Conservation (phyloP, 306 rosid genomes). For the Quercus dentata region DNA sequence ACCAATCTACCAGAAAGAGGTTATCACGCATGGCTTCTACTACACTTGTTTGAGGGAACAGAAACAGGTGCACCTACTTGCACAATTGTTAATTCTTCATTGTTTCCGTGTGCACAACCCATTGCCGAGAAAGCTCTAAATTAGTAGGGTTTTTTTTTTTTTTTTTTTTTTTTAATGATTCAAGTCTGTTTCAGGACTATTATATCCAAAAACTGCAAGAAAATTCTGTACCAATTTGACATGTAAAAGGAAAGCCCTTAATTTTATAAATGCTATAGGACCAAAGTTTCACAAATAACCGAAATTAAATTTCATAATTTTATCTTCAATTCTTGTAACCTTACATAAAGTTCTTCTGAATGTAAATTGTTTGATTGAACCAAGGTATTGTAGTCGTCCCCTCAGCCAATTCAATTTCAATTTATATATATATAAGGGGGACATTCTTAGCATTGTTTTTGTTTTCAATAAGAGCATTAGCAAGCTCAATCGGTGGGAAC, state of each 20-base stretch:
- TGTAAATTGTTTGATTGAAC: too few relatives aligned
- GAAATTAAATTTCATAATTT: too few relatives aligned
- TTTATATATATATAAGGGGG: too few relatives aligned
- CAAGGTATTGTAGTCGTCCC: too few relatives aligned
- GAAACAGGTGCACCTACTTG: not conserved
- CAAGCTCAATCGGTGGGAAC: too few relatives aligned
- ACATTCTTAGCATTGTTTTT: too few relatives aligned
- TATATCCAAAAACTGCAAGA: not conserved
- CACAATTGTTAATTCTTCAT: not conserved
- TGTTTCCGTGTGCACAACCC: not conserved
- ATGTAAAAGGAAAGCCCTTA: not conserved
- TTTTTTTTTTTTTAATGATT: not conserved
- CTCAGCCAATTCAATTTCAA: too few relatives aligned
- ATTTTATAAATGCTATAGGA: not conserved
- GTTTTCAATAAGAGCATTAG: too few relatives aligned
- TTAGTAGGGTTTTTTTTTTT: too few relatives aligned
- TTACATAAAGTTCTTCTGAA: too few relatives aligned
- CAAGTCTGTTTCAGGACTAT: not conserved
- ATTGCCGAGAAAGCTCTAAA: too few relatives aligned
- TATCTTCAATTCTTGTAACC: too few relatives aligned
- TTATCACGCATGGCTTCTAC: not conserved
- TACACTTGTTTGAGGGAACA: not conserved
- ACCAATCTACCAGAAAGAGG: not conserved
- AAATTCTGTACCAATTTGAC: not conserved
- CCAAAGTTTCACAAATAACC: not conserved